Conservation (phyloP, 371 early-diverging fungal genomes). For the Chytridium lagenaria region DNA sequence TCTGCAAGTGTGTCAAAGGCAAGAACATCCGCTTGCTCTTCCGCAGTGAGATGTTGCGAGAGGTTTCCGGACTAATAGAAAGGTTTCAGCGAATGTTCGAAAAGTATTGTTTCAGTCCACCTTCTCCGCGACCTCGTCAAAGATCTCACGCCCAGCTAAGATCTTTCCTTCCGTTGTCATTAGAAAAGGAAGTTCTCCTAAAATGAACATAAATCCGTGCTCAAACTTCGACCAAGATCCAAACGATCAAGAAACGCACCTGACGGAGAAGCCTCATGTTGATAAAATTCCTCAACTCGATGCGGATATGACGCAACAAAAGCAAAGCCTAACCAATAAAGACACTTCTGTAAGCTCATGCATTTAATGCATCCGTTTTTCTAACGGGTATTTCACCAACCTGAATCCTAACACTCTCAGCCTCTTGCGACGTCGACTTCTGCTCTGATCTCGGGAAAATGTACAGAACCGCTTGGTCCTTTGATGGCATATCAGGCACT, state of each 20-base stretch:
- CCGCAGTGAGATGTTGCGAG: conserved; percentile 11
- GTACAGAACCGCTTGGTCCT: conserved; percentile 23
- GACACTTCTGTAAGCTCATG: too few species aligned
- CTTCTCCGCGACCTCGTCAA: conserved; percentile 40
- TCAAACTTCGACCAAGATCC: background rate
- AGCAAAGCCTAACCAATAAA: conserved; percentile 32
- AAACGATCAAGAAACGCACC: conserved; percentile 20
- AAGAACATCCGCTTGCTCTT: conserved; percentile 30
- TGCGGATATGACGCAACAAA: conserved; percentile 37
- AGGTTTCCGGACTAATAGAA: conserved; percentile 25
- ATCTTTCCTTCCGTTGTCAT: conserved; percentile 30
- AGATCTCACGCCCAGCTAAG: conserved; percentile 41
- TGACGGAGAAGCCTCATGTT: conserved; percentile 42
- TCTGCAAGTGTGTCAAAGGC: conserved; percentile 42
- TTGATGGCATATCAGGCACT: conserved; percentile 16
- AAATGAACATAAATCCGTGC: background rate
- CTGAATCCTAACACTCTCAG: conserved; percentile 28
- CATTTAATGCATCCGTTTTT: too few species aligned
- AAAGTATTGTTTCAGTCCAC: conserved; percentile 20
- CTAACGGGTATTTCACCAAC: too few species aligned
- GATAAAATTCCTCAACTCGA: conserved; percentile 29
- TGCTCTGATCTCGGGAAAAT: conserved; percentile 28
- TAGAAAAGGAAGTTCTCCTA: conserved; percentile 47
- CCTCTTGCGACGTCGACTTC: conserved; percentile 30
- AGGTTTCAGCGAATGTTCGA: background rate